Base-by-base conservation (phyloP, 2,329 filamentous ascomycete species). In the Aureobasidium lini region DNA sequence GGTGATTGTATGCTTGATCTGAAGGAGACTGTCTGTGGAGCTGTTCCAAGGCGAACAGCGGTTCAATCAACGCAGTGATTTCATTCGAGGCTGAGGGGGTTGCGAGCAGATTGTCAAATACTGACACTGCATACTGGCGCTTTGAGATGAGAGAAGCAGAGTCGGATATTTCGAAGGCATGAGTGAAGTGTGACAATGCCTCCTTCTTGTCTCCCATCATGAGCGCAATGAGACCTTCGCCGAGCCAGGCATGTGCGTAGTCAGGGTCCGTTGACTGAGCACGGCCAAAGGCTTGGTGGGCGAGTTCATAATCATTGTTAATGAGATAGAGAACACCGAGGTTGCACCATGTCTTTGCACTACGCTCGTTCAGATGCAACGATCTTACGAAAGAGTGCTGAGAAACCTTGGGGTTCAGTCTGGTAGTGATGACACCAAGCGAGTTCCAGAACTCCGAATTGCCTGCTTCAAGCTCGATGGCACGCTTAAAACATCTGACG, bases 371-470 rank as follows among this genome's bases (percentile, higher is more conserved):
- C 15, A 99, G 78, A 71, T 95, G 89, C n/a, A 99, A 73, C 65
- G 92, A 96, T 65, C 95, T 82, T 11, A 96, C 88, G 66, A 99
- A 93, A 0, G 94, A 85, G 71, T 99, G 95, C 71, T 99, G 94
- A 0, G 94, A 86, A 1, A 99, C 89, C 60, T 87, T 85, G 0
- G 92, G 88, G 68, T 89, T 96, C 65, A 96, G 81, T 47, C 84
- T 84, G 63, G 90, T 92, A 2, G 94, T 96, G 29, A 89, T 90
- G 3, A 97, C 90, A 52, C 93, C 94, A 2, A 99, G 80, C 0
- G 94, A 87, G 69, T 97, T 97, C 94, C 94, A 99, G 72, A 97
- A 97, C 65, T 97, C 93, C 0, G 90, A 79, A 69, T 97, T 99
- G 54, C 91, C 89, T 6, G 92, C 89, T 72, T 99, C 95, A 1